Evolutionary conservation across 2,329 filamentous ascomycete species (phyloP).

Genomic region (Chaetomium sp.): DNA sequence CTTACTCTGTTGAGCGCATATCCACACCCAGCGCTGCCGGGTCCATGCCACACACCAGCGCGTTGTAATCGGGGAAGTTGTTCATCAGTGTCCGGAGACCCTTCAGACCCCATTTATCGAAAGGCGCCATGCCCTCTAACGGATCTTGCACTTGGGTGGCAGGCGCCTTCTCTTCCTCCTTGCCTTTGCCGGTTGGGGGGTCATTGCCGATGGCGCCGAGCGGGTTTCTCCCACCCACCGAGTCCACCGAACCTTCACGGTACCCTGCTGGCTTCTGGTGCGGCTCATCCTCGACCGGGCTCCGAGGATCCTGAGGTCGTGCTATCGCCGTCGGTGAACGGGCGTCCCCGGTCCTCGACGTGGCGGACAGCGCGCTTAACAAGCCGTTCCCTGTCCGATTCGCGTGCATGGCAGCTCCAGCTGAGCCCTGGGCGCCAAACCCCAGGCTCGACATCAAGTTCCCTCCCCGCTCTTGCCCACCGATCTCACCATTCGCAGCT

Average conservation of each 20-base stretch:
- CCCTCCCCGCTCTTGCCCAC: conserved; percentile 53
- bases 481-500: conserved; percentile 59
- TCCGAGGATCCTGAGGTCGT: conserved; percentile 50
- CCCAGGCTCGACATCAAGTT: conserved; percentile 57
- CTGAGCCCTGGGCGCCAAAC: conserved; percentile 53
- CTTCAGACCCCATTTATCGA: conserved; percentile 67
- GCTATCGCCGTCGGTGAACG: conserved; percentile 49
- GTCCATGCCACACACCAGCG: conserved; percentile 62
- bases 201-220: conserved; percentile 54
- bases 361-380: conserved; percentile 65
- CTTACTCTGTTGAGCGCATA: conserved; percentile 60
- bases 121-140: conserved; percentile 61
- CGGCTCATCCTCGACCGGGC: conserved; percentile 46
- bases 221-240: conserved; percentile 44
- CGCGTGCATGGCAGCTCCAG: conserved; percentile 44
- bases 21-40: conserved; percentile 60
- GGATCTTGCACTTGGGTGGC: conserved; percentile 56
- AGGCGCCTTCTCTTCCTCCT: conserved; percentile 48
- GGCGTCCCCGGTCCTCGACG: conserved; percentile 52
- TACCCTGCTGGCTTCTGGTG: conserved; percentile 50
- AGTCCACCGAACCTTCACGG: conserved; percentile 49
- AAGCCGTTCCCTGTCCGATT: conserved; percentile 60
- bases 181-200: conserved; percentile 43
- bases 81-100: conserved; percentile 65
- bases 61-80: conserved; percentile 64